Conservation (phyloP, 495 filamentous ascomycete genomes). For the Margaritispora aquatica region DNA sequence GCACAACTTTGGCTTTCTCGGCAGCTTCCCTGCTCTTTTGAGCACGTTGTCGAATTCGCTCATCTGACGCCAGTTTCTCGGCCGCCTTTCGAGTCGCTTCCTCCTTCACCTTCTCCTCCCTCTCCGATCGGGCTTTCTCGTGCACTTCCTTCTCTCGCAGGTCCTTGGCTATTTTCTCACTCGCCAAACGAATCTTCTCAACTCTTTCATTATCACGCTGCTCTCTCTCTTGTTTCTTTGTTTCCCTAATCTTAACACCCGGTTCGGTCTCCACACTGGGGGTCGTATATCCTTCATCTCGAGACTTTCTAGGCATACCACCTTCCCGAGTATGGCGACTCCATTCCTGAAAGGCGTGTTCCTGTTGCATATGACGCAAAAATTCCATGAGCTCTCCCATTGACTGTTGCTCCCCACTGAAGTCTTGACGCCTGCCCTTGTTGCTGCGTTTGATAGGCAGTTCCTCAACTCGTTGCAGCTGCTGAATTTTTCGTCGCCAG, state of each 20-base stretch:
- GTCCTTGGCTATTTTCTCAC: background rate
- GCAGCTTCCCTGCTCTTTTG: slow-evolving; percentile 9
- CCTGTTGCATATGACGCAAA: background rate
- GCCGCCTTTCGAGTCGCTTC: background rate
- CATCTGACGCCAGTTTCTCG: background rate
- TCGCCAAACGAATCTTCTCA: background rate
- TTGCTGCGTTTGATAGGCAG: slow-evolving; percentile 1
- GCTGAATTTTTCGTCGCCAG: slow-evolving; percentile 12
- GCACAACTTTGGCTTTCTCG: slow-evolving; percentile 10
- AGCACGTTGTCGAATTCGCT: slow-evolving; percentile 12
- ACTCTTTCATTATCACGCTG: background rate
- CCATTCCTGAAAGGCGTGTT: background rate
- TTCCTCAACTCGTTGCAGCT: slow-evolving; percentile 1
- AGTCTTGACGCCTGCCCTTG: background rate
- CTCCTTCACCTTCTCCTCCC: slow-evolving; percentile 8
- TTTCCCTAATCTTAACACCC: background rate
- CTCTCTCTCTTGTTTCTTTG: background rate
- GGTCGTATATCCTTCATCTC: too few species aligned
- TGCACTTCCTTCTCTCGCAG: slow-evolving; percentile 2
- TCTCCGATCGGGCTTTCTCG: slow-evolving; percentile 3
- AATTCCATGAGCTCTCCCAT: too few species aligned
- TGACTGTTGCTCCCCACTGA: too few species aligned
- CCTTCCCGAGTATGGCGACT: slow-evolving; percentile 2
- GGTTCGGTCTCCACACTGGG: slow-evolving; percentile 7
- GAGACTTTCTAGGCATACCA: too few species aligned